phyloP scores from a whole-genome alignment of 2,329 filamentous ascomycete species.

The Zymoseptoria pseudotritici region DNA sequence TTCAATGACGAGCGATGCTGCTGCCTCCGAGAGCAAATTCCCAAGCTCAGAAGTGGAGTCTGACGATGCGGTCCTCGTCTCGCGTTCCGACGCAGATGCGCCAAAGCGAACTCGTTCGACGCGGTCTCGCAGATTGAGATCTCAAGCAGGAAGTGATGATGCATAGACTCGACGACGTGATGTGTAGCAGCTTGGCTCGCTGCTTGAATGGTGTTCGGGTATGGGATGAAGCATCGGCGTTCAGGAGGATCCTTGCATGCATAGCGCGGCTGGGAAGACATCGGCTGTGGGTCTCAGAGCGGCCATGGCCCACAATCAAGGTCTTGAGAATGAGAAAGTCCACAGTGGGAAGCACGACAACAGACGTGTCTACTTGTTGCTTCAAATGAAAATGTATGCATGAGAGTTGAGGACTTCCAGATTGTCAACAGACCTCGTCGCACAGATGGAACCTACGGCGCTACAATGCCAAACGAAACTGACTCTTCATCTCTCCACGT shows the following conservation, averaged over 20 bases:
- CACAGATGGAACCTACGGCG: too few species aligned
- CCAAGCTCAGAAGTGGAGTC: background rate
- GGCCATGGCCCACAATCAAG: too few species aligned
- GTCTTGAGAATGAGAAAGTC: too few species aligned
- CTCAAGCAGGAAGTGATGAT: background rate
- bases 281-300: background rate
- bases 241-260: background rate
- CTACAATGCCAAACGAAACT: too few species aligned
- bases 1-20: background rate
- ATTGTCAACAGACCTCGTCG: too few species aligned
- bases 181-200: too few species aligned
- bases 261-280: background rate
- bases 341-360: too few species aligned
- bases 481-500: too few species aligned
- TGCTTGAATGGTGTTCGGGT: too few species aligned
- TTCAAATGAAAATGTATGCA: too few species aligned
- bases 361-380: too few species aligned
- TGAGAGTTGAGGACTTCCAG: too few species aligned
- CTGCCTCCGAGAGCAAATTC: background rate
- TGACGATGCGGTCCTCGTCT: conserved; percentile 5
- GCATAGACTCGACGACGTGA: background rate
- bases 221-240: background rate
- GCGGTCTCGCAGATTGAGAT: background rate
- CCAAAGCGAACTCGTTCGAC: background rate
- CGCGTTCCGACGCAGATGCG: conserved; percentile 3